Evolutionary conservation across 768 basidiomycete genomes (phyloP), one percentile per base, ranked within the genome.

Genomic region (Nidularia pulvinata): DNA sequence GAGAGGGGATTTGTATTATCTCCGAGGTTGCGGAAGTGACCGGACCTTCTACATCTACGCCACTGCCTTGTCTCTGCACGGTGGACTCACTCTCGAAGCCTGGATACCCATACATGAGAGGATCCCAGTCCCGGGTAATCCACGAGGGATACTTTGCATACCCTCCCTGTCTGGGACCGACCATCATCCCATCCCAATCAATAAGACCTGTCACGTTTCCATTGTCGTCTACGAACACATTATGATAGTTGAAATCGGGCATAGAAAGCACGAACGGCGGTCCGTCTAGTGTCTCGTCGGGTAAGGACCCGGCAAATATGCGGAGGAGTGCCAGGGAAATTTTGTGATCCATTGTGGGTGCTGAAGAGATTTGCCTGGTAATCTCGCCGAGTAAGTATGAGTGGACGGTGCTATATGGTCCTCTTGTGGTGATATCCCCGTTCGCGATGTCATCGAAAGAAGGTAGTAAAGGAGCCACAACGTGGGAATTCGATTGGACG

Each of bases 71-170:
- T 25, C 25, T 25, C 25, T 25, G 25, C 25, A 25, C 2, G 25
- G 25, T 25, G 25, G 25, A 25, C 25, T 25, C 25, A 25, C 4
- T 25, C 25, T 25, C 25, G 4, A 25, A 25, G 25, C 25, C 25
- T 2, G 55, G 56, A 51, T 52, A 64, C 42, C 50, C 53, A 48
- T 65, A 63, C 43, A 59, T 43, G 10, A 59, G 11, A 3, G 62
- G 63, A 45, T 65, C 60, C 65, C 65, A 64, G 50, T 66, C 63
- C 34, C 53, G 46, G 1, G 64, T 67, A 34, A 67, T 57, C 65
- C 63, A 68, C 25, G 56, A 51, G 6, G 65, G 62, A 57, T 66
- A 67, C 42, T 54, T 52, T 45, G 63, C 65, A 51, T 57, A 61
- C 4, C 58, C 63, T 43, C 57, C 55, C 39, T 61, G 56, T 33